Evolutionary conservation across 2,329 filamentous ascomycete genomes (phyloP).

Genomic region (Trichoderma hamatum): DNA sequence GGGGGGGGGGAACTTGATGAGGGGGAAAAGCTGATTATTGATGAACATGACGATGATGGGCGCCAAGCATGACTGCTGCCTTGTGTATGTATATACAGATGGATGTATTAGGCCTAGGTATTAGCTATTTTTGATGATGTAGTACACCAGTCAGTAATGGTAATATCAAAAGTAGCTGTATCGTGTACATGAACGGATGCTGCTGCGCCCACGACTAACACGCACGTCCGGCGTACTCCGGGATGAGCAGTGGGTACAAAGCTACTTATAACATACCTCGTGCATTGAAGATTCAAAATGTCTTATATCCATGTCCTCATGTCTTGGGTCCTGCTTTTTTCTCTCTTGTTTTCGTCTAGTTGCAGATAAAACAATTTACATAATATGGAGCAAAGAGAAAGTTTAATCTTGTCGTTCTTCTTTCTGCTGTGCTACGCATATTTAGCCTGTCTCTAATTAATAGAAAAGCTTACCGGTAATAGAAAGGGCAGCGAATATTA

Average conservation of each 20-base stretch:
- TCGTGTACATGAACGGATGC: neutral
- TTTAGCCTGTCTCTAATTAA: neutral
- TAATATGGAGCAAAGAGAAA: neutral
- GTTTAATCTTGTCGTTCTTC: neutral
- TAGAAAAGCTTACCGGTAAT: neutral
- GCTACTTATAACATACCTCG: neutral
- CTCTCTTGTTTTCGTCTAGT: neutral
- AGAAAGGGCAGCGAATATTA: neutral
- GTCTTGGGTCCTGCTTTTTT: neutral
- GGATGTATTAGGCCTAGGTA: neutral
- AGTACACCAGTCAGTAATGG: neutral
- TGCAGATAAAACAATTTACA: neutral
- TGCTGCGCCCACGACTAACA: neutral
- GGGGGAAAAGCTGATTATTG: neutral
- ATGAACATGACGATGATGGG: neutral
- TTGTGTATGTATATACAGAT: neutral
- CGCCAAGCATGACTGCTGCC: neutral
- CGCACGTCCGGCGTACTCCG: neutral
- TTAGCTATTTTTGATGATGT: neutral
- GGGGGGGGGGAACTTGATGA: neutral
- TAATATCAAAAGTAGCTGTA: neutral
- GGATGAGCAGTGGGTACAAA: neutral
- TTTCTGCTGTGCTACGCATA: neutral
- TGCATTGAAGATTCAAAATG: neutral
- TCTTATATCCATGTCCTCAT: neutral